Base-by-base conservation (phyloP, 225 moss, liverwort and hornwort species). In the Neckera pumila region DNA sequence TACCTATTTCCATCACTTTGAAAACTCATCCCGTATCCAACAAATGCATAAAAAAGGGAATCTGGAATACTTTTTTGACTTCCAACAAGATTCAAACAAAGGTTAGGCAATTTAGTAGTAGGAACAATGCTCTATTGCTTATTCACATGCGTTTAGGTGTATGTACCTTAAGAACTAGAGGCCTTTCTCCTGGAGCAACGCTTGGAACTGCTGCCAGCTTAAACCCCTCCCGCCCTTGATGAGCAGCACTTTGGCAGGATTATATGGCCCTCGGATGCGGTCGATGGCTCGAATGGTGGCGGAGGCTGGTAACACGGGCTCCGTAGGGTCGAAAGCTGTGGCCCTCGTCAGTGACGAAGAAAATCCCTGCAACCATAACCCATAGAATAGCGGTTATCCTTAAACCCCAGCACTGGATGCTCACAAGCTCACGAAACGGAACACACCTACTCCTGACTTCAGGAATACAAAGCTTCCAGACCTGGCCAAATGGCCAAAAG, bases 331-430 rank as follows among this genome's bases (percentile, higher is more conserved):
- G n/a, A 73, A 91, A 8, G 95, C 93, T 27, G 95, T 96, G 43
- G 93, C 63, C 34, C 97, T 90, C 90, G 89, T 95, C 47, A 97
- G 81, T n/a, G 97, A 97, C 34, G 97, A 97, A 45, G 97, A 96
- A 87, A 95, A 97, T 14, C 97, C 97, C 95, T 96, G 94, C 82
- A 89, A n/a, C 72, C 76, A 64, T 40, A 16, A 1, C n/a, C 62
- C 62, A 89, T 51, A 27, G 26, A 33, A 73, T 57, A 8, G 53
- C 30, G 26, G 45, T 38, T 31, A 86, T 33, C 77, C 47, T 34
- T 34, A 80, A 65, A 86, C 11, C 62, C 47, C 38, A n/a, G 63
- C 63, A 40, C 47, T 47, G 28, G 4, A 78, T 53, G 34, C 47
- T 38, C 47, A 45, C 26, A 61, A 28, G 43, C 27, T n/a, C 31